A percentile compares a stretch with the other conserved stretches of the same genome.
These are phyloP conservation scores for Vinca minor DNA, from an alignment of 257 asterid genomes.

Conservation along the genomic window DNA sequence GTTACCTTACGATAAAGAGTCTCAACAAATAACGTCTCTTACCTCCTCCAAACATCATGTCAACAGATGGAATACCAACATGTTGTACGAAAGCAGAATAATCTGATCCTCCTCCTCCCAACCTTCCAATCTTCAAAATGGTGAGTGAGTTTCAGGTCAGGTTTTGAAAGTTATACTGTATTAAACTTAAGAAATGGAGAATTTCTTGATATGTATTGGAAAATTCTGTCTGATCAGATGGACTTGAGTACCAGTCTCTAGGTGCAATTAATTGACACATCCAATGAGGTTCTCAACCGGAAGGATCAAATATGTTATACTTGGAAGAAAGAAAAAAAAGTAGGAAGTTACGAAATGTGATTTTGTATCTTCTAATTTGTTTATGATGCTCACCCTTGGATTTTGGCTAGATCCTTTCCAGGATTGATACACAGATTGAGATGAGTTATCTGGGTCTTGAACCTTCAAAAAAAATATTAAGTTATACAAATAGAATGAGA, in stretches of 20 bases:
- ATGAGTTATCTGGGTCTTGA: conserved; percentile 69
- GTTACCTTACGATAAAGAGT: background rate
- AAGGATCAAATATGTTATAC: background rate
- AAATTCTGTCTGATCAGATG: background rate
- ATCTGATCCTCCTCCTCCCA: conserved; percentile 79
- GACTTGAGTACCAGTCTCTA: background rate
- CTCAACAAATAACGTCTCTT: conserved; percentile 1
- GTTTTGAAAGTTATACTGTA: background rate
- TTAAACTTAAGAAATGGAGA: background rate
- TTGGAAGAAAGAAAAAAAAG: background rate
- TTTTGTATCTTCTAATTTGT: background rate
- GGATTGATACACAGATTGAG: conserved; percentile 73
- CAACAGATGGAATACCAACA: conserved; percentile 65
- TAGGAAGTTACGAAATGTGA: background rate
- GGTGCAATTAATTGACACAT: background rate
- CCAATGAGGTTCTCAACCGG: background rate
- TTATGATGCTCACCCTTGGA: conserved; percentile 34
- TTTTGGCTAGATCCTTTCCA: conserved; percentile 45
- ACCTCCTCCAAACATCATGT: conserved; percentile 56
- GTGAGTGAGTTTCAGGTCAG: background rate
- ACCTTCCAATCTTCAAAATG: conserved; percentile 53
- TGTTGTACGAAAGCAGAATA: conserved; percentile 76
- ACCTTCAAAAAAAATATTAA: conserved; percentile 34
- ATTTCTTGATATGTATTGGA: background rate
- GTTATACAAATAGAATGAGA: conserved; percentile 9